Evolutionary conservation across 2,329 filamentous ascomycete species (phyloP), one percentile per base, ranked within the genome.

Genomic region (Rhynchosporium secalis): DNA sequence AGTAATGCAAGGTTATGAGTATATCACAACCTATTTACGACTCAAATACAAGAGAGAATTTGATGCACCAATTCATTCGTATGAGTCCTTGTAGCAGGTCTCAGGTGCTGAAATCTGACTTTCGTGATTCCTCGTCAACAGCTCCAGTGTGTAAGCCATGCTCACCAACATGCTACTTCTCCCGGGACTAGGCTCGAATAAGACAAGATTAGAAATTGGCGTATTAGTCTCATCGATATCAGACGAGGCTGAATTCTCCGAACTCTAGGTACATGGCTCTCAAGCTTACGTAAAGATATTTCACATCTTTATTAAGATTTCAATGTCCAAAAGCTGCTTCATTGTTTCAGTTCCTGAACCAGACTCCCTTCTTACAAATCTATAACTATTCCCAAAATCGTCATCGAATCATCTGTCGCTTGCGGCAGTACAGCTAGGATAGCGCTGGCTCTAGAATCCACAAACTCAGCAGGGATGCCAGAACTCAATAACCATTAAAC

Each of bases 241-340:
- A 58, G 64, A 65, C 65, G 65, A 66, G 65, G 65, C 66, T 67
- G 64, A 64, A 63, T 56, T 20, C 47, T 63, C 56, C 45, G 41
- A 33, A 10, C 15, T 10, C 10, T 28, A 57, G 15, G 33, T 48
- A 29, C 45, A 40, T 40, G 31, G 36, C 36, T 40, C 26, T 36
- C 2, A 28, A 10, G 5, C 36, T 54, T 52, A n/a, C 20, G 20
- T 20, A 20, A 20, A 20, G 20, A 20, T 20, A 26, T 40, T 4
- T 52, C 33, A n/a, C 38, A 38, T 52, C 49, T n/a, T 12, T 10
- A 52, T 15, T 38, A 26, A 20, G 20, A 20, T 20, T 20, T 20
- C 20, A 20, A 20, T 20, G 20, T 20, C 20, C 20, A 1, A 20
- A 20, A 20, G 20, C 20, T 20, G 20, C 20, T 20, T 20, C 20